Conservation (phyloP, 495 filamentous ascomycete species). For the Astrothelium subdiscretum region DNA sequence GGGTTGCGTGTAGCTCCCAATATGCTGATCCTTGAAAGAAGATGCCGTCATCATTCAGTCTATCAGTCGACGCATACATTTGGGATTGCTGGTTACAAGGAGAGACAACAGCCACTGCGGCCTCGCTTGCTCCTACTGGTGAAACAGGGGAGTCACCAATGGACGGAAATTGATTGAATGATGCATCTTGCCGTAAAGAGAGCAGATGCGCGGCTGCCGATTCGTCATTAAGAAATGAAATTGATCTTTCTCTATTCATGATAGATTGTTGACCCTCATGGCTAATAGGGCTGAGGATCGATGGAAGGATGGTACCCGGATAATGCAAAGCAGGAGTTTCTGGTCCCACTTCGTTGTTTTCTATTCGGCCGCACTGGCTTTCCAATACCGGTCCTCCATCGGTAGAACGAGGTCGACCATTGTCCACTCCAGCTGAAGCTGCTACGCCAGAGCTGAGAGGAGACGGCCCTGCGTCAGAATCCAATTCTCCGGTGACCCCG, state of each 20-base stretch:
- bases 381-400: neutral
- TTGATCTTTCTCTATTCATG: neutral
- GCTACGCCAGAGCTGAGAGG: neutral
- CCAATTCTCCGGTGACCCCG: neutral
- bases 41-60: constrained; percentile 8
- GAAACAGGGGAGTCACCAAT: neutral
- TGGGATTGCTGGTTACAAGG: neutral
- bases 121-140: neutral
- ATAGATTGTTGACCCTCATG: neutral
- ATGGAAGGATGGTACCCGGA: neutral
- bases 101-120: neutral
- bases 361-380: neutral
- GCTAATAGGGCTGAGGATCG: neutral
- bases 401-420: neutral
- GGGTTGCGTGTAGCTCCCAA: constrained; percentile 8
- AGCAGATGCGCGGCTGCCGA: neutral
- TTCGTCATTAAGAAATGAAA: neutral
- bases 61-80: neutral
- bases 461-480: neutral
- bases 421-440: neutral
- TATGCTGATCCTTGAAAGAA: constrained; percentile 12
- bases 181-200: neutral
- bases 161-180: neutral
- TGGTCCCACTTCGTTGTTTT: neutral
- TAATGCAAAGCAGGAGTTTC: neutral